Base-by-base conservation (phyloP, 192 early-diverging fungal genomes). In the Mycoemilia scoparia region DNA sequence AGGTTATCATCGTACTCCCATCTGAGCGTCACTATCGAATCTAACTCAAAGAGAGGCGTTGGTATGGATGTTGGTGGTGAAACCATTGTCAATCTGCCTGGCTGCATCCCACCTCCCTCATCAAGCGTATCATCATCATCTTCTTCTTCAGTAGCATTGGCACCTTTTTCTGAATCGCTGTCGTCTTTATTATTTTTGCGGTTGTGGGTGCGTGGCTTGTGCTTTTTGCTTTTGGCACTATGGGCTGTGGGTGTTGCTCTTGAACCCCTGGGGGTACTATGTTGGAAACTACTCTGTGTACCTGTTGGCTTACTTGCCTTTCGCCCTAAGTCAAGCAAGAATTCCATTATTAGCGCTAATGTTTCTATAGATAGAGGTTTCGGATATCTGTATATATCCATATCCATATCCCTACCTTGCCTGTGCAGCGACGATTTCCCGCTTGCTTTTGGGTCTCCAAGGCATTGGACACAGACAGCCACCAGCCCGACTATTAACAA, bases 1-100 rank as follows among this genome's bases (percentile, higher is more conserved):
- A 63, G 54, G 21, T 63, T 63, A 39, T 56, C 53, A 34, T 63
- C 60, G 35, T 57, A 63, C 39, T 63, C 60, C 60, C 60, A 63
- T 23, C 45, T 33, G 39, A 63, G 39, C 39, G 55, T 54, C 15
- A 63, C 30, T 29, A 63, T 54, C 4, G 60, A 56, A 37, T 63
- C 60, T 29, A 63, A 47, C 38, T 63, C 60, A 21, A 63, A 63
- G 24, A 57, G 39, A 20, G 60, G 60, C 21, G 60, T 63, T 25
- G 55, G 60, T 21, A 63, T 54, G 0, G 60, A 57, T 0, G 54
- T 53, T 15, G 60, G 60, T 23, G 60, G 60, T 24, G 57, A 49
- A 13, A 57, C 26, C 60, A 63, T 63, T 36, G 55, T 63, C 49
- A 63, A 49, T 7, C 60, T 53, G 2, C 60, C 60, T 2, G 60